phyloP scores from a whole-genome alignment of 495 filamentous ascomycete species.

The Darksidea phi region DNA sequence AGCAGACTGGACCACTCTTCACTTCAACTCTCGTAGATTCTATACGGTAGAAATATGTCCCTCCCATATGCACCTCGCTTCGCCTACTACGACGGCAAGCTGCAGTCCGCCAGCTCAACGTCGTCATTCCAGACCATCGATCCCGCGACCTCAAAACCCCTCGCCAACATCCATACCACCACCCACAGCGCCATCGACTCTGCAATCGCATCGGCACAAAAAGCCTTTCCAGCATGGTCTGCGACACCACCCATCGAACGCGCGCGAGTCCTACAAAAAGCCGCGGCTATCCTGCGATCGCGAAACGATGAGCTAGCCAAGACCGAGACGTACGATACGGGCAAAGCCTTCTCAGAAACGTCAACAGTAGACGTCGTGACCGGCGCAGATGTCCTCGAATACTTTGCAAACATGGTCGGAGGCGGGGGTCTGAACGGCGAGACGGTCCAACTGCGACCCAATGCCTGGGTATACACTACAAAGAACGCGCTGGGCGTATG shows the following conservation, averaged over 20 bases:
- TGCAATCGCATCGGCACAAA: constrained; percentile 30
- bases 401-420: constrained; percentile 34
- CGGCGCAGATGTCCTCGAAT: constrained; percentile 43
- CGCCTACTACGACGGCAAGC: constrained; percentile 67
- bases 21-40: too few relatives aligned
- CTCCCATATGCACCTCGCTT: constrained; percentile 52
- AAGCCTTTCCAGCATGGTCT: constrained; percentile 35
- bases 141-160: constrained; percentile 62
- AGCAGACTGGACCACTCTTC: too few relatives aligned
- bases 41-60: constrained; percentile 27
- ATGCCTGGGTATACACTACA: constrained; percentile 39
- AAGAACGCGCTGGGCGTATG: constrained; percentile 43
- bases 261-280: constrained; percentile 35
- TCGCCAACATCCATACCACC: constrained; percentile 48
- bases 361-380: constrained; percentile 58
- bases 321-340: constrained; percentile 38
- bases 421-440: constrained; percentile 38
- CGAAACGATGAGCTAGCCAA: constrained; percentile 32
- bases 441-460: constrained; percentile 38
- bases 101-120: constrained; percentile 57
- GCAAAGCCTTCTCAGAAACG: constrained; percentile 51
- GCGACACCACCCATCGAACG: constrained; percentile 30
- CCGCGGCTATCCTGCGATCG: constrained; percentile 32
- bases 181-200: constrained; percentile 29
- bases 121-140: constrained; percentile 65